These are phyloP conservation scores for Hyparrhenia diplandra DNA, from an alignment of 176 grass and related monocot genomes.

Conservation along the genomic window DNA sequence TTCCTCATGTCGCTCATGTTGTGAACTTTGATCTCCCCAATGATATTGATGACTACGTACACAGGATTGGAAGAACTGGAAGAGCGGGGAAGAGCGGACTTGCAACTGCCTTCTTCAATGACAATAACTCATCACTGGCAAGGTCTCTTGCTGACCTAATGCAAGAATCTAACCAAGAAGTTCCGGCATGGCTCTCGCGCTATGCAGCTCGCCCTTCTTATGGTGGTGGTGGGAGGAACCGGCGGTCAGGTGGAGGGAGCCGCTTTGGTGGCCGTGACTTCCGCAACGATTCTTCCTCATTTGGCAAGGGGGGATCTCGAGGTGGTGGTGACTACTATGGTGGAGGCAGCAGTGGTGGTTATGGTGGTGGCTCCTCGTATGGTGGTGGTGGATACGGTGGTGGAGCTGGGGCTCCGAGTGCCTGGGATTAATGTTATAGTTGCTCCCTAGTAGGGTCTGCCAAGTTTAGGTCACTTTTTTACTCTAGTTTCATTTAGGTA, in stretches of 20 bases:
- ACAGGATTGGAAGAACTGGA: slow-evolving; percentile 85
- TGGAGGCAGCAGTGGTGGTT: slow-evolving; percentile 45
- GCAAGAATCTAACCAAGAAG: slow-evolving; percentile 91
- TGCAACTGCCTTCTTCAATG: slow-evolving; percentile 91
- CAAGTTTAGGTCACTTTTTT: slow-evolving; percentile 27
- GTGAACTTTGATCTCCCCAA: slow-evolving; percentile 96
- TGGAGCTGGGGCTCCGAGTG: slow-evolving; percentile 49
- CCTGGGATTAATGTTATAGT: slow-evolving; percentile 64
- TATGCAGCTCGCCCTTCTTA: slow-evolving; percentile 70
- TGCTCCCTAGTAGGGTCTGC: slow-evolving; percentile 25
- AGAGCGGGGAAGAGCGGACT: slow-evolving; percentile 73
- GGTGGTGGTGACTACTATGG: slow-evolving; percentile 46
- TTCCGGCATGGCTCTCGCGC: slow-evolving; percentile 63
- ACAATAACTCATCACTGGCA: slow-evolving; percentile 63
- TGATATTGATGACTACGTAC: slow-evolving; percentile 81
- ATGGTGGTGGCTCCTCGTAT: slow-evolving; percentile 48
- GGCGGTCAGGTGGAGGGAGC: slow-evolving; percentile 46
- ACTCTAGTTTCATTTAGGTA: slow-evolving; percentile 30
- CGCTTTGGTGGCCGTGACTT: slow-evolving; percentile 83
- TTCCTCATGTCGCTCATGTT: slow-evolving; percentile 97
- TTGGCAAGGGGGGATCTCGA: slow-evolving; percentile 40
- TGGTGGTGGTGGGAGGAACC: slow-evolving; percentile 57
- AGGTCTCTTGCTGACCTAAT: slow-evolving; percentile 63
- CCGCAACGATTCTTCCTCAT: slow-evolving; percentile 56
- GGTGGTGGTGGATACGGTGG: slow-evolving; percentile 56